Conservation (phyloP, 805 yeast genomes). For the Myxozyma udenii region DNA sequence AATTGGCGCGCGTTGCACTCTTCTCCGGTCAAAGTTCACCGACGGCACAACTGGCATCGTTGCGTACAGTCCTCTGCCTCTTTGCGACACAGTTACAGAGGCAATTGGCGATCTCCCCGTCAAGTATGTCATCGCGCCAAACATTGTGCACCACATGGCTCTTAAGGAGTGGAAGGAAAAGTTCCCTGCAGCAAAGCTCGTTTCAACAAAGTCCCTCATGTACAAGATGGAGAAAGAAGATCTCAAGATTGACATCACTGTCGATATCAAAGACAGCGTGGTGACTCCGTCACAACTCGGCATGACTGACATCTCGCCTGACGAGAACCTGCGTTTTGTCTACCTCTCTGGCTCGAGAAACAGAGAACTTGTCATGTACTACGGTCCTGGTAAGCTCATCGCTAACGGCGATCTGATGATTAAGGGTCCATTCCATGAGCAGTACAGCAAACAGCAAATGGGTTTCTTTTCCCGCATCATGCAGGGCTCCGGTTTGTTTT, state of each 20-base stretch:
- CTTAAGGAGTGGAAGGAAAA: conserved; percentile 50
- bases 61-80: conserved; percentile 12
- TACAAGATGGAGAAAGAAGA: conserved; percentile 32
- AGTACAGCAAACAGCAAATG: conserved; percentile 36
- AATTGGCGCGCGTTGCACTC: conserved; percentile 19
- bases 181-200: conserved; percentile 51
- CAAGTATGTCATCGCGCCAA: conserved; percentile 54
- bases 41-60: conserved; percentile 11
- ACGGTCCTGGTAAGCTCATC: conserved; percentile 47
- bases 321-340: conserved; percentile 50
- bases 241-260: conserved; percentile 43
- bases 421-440: conserved; percentile 50
- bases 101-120: conserved; percentile 23
- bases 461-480: background rate
- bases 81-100: background rate
- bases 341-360: conserved; percentile 56
- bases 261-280: conserved; percentile 41
- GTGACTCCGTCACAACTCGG: conserved; percentile 40
- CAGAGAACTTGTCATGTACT: conserved; percentile 54
- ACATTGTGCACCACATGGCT: conserved; percentile 63
- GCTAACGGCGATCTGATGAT: conserved; percentile 60
- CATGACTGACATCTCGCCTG: conserved; percentile 11
- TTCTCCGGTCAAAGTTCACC: conserved; percentile 12
- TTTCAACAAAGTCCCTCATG: conserved; percentile 48
- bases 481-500: conserved; percentile 4